Percentiles rank a stretch among this genome's conserved stretches.
These are phyloP conservation scores for Didymella keratinophila DNA, from an alignment of 2,329 filamentous ascomycete genomes.

Conservation along the genomic window DNA sequence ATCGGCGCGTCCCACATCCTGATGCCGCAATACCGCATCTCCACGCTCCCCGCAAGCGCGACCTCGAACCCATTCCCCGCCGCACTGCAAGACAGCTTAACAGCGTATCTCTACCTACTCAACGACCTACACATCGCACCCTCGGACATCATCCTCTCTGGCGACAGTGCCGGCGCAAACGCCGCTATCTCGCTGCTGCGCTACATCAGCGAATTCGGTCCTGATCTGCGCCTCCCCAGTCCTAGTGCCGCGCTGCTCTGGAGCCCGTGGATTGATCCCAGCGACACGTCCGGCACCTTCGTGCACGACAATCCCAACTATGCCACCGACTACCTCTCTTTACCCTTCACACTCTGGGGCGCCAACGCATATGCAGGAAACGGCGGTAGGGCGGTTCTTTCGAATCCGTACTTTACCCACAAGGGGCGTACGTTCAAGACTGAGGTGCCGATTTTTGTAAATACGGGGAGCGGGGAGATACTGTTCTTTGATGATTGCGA, in stretches of 20 bases:
- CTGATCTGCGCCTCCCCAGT: constrained; percentile 39
- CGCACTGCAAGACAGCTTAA: constrained; percentile 59
- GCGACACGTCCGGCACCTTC: constrained; percentile 33
- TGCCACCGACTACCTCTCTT: constrained; percentile 54
- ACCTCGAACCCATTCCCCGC: constrained; percentile 59
- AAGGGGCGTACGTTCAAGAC: constrained; percentile 52
- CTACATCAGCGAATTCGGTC: constrained; percentile 55
- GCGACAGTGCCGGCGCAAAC: constrained; percentile 62
- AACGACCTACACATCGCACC: constrained; percentile 52
- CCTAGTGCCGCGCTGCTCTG: constrained; percentile 54
- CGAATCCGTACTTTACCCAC: constrained; percentile 51
- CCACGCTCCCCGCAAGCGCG: constrained; percentile 48
- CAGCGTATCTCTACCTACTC: constrained; percentile 57
- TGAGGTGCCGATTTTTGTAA: constrained; percentile 53
- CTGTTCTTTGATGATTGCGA: constrained; percentile 52
- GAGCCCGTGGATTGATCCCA: constrained; percentile 55
- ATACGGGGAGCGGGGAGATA: constrained; percentile 53
- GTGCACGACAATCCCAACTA: constrained; percentile 46
- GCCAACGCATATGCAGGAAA: constrained; percentile 43
- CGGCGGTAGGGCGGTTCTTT: constrained; percentile 22
- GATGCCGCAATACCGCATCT: constrained; percentile 59
- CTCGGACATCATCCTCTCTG: constrained; percentile 54
- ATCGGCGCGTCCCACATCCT: constrained; percentile 53
- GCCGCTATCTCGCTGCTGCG: constrained; percentile 55
- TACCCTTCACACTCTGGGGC: constrained; percentile 55